Percentiles rank a stretch among this genome's conserved stretches.
Conservation (phyloP, 495 filamentous ascomycete genomes). For the Pyronema domesticum region DNA sequence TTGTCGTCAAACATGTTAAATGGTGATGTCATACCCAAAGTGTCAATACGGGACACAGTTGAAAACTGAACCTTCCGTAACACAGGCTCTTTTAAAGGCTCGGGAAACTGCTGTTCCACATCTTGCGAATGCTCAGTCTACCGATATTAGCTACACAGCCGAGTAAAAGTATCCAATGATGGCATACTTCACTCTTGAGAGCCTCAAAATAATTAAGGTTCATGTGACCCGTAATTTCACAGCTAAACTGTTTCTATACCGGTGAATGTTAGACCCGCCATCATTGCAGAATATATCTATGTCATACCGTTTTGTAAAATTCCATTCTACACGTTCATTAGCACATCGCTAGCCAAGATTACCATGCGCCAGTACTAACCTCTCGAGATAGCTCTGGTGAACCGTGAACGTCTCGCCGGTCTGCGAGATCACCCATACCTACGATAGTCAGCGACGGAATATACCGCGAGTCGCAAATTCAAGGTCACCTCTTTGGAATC, state of each 20-base stretch:
- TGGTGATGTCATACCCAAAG: conserved; percentile 44
- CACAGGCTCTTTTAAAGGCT: conserved; percentile 77
- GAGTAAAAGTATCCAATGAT: background rate
- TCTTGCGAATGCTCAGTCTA: conserved; percentile 72
- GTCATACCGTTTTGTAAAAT: conserved; percentile 66
- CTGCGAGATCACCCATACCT: conserved; percentile 84
- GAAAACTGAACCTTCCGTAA: conserved; percentile 80
- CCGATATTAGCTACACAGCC: background rate
- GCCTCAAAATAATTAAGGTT: conserved; percentile 89
- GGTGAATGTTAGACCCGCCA: background rate
- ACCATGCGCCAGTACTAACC: conserved; percentile 33
- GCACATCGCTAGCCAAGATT: background rate
- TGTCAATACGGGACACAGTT: conserved; percentile 77
- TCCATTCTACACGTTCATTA: conserved; percentile 48
- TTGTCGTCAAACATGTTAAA: background rate
- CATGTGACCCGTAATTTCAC: conserved; percentile 86
- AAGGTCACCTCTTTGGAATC: conserved; percentile 21
- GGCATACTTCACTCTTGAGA: conserved; percentile 71
- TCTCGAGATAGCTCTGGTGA: conserved; percentile 72
- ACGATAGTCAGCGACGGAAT: conserved; percentile 5
- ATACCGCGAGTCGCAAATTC: background rate
- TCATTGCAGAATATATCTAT: background rate
- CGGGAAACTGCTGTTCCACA: conserved; percentile 80
- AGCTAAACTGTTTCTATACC: conserved; percentile 66
- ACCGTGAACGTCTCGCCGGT: conserved; percentile 79